Conservation (phyloP, 2,329 filamentous ascomycete species). For the Nigrograna mackinnonii region DNA sequence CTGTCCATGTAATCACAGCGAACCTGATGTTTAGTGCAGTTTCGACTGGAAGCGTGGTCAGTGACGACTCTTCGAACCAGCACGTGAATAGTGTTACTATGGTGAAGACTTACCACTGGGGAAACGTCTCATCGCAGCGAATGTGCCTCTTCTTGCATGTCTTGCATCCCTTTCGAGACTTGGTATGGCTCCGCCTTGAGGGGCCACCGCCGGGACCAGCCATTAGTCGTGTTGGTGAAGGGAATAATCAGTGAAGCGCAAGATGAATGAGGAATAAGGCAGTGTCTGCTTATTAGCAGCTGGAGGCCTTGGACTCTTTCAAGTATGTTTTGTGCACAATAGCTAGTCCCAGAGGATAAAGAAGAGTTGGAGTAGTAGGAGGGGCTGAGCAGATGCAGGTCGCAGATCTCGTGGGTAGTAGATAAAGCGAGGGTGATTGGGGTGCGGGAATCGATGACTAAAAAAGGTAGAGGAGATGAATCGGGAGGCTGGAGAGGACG, state of each 20-base stretch:
- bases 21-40: constrained; percentile 99
- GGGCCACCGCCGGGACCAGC: constrained; percentile 94
- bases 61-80: constrained; percentile 2
- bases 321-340: constrained; percentile 1
- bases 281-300: too few species aligned
- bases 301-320: too few species aligned
- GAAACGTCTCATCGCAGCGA: constrained; percentile 95
- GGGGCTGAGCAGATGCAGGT: constrained; percentile 37
- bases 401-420: constrained; percentile 32
- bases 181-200: constrained; percentile 90
- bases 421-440: constrained; percentile 35
- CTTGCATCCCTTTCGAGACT: constrained; percentile 97
- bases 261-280: constrained; percentile 4
- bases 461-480: constrained; percentile 25
- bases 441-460: constrained; percentile 37
- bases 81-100: constrained; percentile 1
- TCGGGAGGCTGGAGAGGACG: constrained; percentile 32
- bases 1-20: constrained; percentile 97
- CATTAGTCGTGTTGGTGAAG: constrained; percentile 56
- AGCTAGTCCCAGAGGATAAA: constrained; percentile 10
- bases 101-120: constrained; percentile 77
- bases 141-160: constrained; percentile 98
- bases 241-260: constrained; percentile 1
- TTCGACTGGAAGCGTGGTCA: constrained; percentile 66
- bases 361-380: constrained; percentile 19